phyloP scores from a whole-genome alignment of 495 filamentous ascomycete genomes.

The Darksidea phi region DNA sequence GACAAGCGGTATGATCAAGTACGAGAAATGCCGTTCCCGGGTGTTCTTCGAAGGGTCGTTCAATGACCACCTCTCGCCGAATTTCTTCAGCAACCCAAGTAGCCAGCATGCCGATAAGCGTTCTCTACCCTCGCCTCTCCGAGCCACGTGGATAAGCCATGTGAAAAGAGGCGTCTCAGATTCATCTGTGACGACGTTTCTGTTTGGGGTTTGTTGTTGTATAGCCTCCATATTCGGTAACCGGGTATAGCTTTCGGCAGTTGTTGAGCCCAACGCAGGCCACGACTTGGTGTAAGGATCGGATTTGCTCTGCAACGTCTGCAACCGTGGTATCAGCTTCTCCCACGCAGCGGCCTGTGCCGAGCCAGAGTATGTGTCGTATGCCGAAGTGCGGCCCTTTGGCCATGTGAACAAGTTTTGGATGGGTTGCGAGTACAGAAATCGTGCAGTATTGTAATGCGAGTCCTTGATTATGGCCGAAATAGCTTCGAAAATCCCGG shows the following conservation, averaged over 20 bases:
- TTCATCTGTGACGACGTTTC: constrained; percentile 56
- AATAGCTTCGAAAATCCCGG: constrained; percentile 76
- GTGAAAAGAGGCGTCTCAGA: constrained; percentile 73
- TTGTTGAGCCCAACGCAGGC: constrained; percentile 53
- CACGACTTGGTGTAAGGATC: constrained; percentile 47
- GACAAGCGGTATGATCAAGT: constrained; percentile 43
- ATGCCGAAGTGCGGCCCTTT: constrained; percentile 9
- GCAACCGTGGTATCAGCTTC: constrained; percentile 40
- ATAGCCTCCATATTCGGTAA: constrained; percentile 15
- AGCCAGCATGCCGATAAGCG: constrained; percentile 78
- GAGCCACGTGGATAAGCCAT: constrained; percentile 74
- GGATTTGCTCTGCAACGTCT: constrained; percentile 36
- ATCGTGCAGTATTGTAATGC: constrained; percentile 69
- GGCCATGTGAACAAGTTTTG: constrained; percentile 45
- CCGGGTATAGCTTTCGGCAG: constrained; percentile 19
- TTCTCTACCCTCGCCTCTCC: constrained; percentile 60
- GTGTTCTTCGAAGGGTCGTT: constrained; percentile 32
- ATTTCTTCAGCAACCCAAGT: constrained; percentile 44
- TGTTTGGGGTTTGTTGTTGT: constrained; percentile 9
- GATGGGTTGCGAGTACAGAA: constrained; percentile 76
- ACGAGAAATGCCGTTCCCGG: constrained; percentile 39
- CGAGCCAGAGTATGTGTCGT: constrained; percentile 18
- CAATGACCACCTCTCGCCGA: constrained; percentile 30
- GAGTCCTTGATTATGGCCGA: constrained; percentile 77
- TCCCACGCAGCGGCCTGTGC: constrained; percentile 30